phyloP scores from a whole-genome alignment of 2,329 filamentous ascomycete species.

The Fusarium sterilihyphosum region DNA sequence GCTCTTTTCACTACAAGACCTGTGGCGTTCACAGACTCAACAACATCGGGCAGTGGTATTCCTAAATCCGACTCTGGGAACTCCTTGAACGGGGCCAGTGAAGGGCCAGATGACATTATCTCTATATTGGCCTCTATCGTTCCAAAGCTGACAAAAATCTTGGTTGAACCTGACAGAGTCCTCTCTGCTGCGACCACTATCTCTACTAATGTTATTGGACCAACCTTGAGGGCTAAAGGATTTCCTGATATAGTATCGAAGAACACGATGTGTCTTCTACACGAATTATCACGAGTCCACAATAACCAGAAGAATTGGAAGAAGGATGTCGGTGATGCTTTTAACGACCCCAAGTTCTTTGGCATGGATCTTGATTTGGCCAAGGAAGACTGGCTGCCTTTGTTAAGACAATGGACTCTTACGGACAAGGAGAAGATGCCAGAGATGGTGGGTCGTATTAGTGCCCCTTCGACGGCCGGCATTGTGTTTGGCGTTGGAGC shows the following conservation, averaged over 20 bases:
- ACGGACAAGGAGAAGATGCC: conserved; percentile 88
- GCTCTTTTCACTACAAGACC: conserved; percentile 95
- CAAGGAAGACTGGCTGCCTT: conserved; percentile 79
- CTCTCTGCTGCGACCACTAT: conserved; percentile 81
- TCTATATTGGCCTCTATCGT: conserved; percentile 82
- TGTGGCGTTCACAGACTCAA: conserved; percentile 72
- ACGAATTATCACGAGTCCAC: conserved; percentile 79
- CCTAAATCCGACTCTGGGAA: conserved; percentile 51
- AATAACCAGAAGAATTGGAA: conserved; percentile 91
- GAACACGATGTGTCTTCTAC: conserved; percentile 76
- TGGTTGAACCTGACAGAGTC: conserved; percentile 88
- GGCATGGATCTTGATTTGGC: conserved; percentile 73
- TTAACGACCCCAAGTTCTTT: conserved; percentile 91
- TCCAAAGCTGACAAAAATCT: conserved; percentile 81
- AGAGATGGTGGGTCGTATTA: conserved; percentile 81
- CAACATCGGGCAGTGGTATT: conserved; percentile 49
- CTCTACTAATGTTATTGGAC: conserved; percentile 83
- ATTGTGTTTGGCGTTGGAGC: conserved; percentile 99
- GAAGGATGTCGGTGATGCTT: conserved; percentile 90
- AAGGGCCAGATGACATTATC: conserved; percentile 78
- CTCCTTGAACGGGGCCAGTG: conserved; percentile 48
- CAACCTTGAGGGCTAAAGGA: conserved; percentile 81
- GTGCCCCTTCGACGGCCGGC: conserved; percentile 88
- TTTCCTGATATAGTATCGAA: conserved; percentile 88
- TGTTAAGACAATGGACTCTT: conserved; percentile 85